Conservation (phyloP, 306 rosid genomes). For the Biancaea sappan region DNA sequence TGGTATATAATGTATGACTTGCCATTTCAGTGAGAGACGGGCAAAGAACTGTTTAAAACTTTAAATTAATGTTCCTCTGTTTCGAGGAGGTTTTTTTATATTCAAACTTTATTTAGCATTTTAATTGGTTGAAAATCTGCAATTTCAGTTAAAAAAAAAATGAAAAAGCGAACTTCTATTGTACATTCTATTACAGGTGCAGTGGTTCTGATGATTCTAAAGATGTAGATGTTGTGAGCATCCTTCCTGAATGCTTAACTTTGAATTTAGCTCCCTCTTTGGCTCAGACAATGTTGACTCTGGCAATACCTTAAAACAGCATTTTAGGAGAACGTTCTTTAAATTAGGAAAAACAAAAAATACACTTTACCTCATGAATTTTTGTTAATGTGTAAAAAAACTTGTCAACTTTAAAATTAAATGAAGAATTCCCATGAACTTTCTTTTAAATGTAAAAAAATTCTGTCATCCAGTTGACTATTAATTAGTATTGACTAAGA, state of each 20-base stretch:
- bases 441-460: too few species aligned
- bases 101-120: neutral
- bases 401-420: too few species aligned
- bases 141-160: neutral
- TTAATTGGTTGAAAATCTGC: constrained; percentile 18
- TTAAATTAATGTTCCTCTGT: neutral
- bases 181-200: constrained; percentile 52
- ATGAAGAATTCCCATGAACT: too few species aligned
- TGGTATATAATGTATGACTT: neutral
- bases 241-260: constrained; percentile 67
- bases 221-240: constrained; percentile 86
- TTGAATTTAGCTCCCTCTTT: constrained; percentile 42
- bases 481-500: too few species aligned
- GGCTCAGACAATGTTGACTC: constrained; percentile 53
- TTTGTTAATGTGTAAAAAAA: too few species aligned
- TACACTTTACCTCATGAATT: too few species aligned
- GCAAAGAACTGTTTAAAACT: neutral
- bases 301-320: constrained; percentile 53
- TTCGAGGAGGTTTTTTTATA: constrained; percentile 12
- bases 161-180: constrained; percentile 10
- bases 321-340: constrained; percentile 58
- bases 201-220: constrained; percentile 72
- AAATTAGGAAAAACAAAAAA: too few species aligned
- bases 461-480: too few species aligned
- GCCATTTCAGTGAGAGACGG: neutral